These are phyloP conservation scores for Pisolithus thermaeus DNA, from an alignment of 1,284 basidiomycete genomes.

Conservation along the genomic window DNA sequence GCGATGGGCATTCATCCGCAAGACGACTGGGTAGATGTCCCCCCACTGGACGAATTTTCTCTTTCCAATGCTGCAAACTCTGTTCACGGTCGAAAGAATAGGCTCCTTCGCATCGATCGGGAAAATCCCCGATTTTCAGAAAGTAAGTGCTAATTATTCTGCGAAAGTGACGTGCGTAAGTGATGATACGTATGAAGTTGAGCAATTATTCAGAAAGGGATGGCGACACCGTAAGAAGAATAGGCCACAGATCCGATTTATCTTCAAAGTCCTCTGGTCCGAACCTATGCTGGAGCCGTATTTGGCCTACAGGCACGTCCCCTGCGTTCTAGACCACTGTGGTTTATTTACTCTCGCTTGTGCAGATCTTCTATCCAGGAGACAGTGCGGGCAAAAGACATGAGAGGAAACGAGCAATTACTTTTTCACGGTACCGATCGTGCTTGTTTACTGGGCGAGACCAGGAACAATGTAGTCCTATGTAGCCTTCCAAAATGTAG, in stretches of 20 bases:
- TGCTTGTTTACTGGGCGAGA: constrained; percentile 48
- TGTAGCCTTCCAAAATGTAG: constrained; percentile 44
- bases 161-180: neutral
- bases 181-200: constrained; percentile 34
- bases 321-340: neutral
- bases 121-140: constrained; percentile 18
- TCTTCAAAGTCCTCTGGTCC: constrained; percentile 49
- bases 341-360: neutral
- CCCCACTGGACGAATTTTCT: constrained; percentile 39
- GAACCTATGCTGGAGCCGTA: constrained; percentile 41
- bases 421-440: constrained; percentile 60
- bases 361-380: constrained; percentile 25
- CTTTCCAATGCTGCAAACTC: constrained; percentile 37
- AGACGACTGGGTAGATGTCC: constrained; percentile 26
- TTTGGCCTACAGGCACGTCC: constrained; percentile 41
- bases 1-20: constrained; percentile 14
- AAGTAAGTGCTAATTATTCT: constrained; percentile 14
- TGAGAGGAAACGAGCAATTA: constrained; percentile 44
- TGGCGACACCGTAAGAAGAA: constrained; percentile 54
- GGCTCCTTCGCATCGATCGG: constrained; percentile 31
- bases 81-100: constrained; percentile 30
- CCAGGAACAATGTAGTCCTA: constrained; percentile 34
- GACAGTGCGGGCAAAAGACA: constrained; percentile 19
- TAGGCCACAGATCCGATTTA: constrained; percentile 40
- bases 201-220: constrained; percentile 43